Evolutionary conservation across 768 basidiomycete species (phyloP).

Genomic region (Podaxis sp.): DNA sequence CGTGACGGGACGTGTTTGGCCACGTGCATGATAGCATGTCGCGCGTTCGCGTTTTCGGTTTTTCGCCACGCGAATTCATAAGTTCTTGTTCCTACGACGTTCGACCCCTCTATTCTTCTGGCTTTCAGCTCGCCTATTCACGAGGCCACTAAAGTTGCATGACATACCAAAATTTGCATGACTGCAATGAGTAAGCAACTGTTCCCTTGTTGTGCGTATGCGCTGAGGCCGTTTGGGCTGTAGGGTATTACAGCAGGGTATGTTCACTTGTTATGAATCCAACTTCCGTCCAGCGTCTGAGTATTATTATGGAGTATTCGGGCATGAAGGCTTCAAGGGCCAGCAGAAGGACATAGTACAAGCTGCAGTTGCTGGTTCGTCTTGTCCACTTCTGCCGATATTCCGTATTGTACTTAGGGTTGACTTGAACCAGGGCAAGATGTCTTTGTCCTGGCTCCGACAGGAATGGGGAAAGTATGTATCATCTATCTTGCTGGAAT

Average conservation of each 20-base stretch:
- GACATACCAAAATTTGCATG: neutral
- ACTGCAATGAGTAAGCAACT: neutral
- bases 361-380: constrained; percentile 60
- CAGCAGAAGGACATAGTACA: constrained; percentile 76
- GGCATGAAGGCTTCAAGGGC: constrained; percentile 67
- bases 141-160: neutral
- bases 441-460: constrained; percentile 80
- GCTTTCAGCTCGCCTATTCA: neutral
- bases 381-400: neutral
- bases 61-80: neutral
- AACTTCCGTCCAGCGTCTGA: neutral
- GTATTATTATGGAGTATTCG: constrained; percentile 52
- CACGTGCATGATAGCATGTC: neutral
- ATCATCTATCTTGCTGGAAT: neutral
- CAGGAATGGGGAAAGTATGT: constrained; percentile 84
- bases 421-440: constrained; percentile 50
- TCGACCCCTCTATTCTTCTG: neutral
- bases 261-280: neutral
- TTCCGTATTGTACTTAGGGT: neutral
- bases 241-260: constrained; percentile 1
- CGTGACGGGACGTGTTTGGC: neutral
- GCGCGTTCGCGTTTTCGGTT: neutral
- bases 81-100: neutral
- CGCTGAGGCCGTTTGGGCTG: neutral
- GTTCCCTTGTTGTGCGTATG: neutral